Evolutionary conservation across 2,329 filamentous ascomycete species (phyloP), one percentile per base, ranked within the genome.

Genomic region (Botryosphaeria dothidea): DNA sequence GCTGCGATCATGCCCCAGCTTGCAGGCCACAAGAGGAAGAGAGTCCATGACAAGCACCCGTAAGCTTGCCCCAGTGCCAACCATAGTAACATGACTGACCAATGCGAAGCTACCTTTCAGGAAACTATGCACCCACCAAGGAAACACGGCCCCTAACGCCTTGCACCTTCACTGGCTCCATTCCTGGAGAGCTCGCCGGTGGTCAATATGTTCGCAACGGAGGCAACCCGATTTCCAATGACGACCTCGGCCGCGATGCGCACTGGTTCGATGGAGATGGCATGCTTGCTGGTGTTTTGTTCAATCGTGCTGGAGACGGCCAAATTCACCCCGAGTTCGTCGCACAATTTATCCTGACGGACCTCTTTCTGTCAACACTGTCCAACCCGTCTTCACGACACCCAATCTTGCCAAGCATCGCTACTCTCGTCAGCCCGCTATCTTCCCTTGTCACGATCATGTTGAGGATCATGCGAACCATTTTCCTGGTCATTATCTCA

Each of bases 201-300:
- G 89, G 89, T 13, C 85, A 92, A 74, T 92, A 92, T 70, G 85
- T 92, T 29, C 85, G 89, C 17, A 92, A 92, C 72, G 89, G 90
- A 45, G 87, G 86, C 29, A 92, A 91, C 70, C 88, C 89, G 5
- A 79, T 89, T 7, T 83, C 83, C 29, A 88, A 90, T 65, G 79
- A 85, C 23, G 85, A 89, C 62, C 73, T 86, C 2, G 83, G 83
- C 43, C 82, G 87, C 67, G 87, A 90, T 71, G 84, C 86, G 8
- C 89, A 92, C 72, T 91, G 88, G 88, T 92, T 92, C 67, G 90
- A 92, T 69, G 89, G 90, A 34, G 89, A 92, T 72, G 90, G 89
- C 4, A 92, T 92, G 89, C 83, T 92, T 11, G 85, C 85, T 31
- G 89, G 89, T 1, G 88, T 92, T 0, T 80, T 81, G 19, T 92